phyloP scores from a whole-genome alignment of 371 early-diverging fungal species.

The Apophysomyces sp. region DNA sequence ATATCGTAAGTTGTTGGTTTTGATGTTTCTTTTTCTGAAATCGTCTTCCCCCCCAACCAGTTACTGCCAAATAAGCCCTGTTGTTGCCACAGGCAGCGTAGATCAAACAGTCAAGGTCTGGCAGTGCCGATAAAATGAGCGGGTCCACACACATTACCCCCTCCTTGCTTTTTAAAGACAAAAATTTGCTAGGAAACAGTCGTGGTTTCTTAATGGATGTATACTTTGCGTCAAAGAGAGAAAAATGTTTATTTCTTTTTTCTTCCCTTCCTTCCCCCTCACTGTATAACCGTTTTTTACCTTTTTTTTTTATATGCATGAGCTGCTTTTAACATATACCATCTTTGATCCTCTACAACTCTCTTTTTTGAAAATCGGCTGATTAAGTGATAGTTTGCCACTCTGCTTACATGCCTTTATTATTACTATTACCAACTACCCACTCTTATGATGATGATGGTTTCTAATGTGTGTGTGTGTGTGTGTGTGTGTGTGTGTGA shows the following conservation, averaged over 20 bases:
- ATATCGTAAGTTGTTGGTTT: slow-evolving; percentile 69
- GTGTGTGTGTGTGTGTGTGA: no score
- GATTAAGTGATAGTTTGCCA: not conserved
- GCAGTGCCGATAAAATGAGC: slow-evolving; percentile 48
- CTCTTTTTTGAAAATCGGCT: not conserved
- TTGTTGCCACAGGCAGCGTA: slow-evolving; percentile 84
- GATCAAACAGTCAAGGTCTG: slow-evolving; percentile 79
- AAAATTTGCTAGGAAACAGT: not conserved
- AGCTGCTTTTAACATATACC: not conserved
- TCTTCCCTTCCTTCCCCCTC: not conserved
- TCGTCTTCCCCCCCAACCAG: no score
- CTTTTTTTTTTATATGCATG: slow-evolving; percentile 1
- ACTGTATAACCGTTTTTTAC: slow-evolving; percentile 1
- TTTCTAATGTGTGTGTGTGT: no score
- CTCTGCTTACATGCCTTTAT: no score
- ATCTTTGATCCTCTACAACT: not conserved
- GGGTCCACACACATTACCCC: not conserved
- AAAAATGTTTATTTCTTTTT: not conserved
- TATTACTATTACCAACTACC: no score
- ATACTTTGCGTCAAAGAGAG: not conserved
- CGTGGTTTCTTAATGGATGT: slow-evolving; percentile 1
- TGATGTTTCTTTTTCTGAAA: no score
- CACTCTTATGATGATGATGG: no score
- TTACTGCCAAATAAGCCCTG: slow-evolving; percentile 53
- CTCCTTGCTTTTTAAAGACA: not conserved